A percentile compares a stretch with the other conserved stretches of the same genome.
Evolutionary conservation across 23 red algal species (phyloP).

Genomic region (Gracilaria gracilis): DNA sequence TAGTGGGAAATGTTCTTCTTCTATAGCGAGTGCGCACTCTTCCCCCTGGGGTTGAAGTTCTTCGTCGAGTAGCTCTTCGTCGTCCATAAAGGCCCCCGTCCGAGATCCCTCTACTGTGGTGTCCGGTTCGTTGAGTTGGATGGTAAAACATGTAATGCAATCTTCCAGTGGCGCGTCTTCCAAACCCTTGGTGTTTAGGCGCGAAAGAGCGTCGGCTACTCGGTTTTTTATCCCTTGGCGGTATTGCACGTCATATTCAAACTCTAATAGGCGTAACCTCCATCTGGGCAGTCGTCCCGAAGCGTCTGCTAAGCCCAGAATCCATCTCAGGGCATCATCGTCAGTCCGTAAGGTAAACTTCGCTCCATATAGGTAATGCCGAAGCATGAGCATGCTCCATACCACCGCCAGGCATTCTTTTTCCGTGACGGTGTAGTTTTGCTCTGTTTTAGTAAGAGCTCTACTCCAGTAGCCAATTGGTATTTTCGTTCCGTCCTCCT

Average conservation of each 20-base stretch:
- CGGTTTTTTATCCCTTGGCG: neutral
- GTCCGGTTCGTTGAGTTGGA: no score
- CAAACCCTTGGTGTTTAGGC: neutral
- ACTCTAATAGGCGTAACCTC: neutral
- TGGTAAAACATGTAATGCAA: neutral
- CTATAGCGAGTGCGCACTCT: no score
- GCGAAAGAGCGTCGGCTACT: neutral
- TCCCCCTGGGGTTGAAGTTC: no score
- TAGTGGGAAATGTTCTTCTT: neutral
- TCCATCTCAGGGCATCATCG: constrained; percentile 7
- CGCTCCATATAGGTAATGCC: neutral
- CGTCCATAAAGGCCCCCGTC: no score
- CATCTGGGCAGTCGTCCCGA: neutral
- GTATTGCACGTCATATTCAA: constrained; percentile 17
- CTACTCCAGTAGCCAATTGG: constrained; percentile 43
- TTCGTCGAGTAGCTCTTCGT: no score
- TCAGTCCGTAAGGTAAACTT: constrained; percentile 10
- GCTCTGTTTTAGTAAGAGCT: neutral
- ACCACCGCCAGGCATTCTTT: no score
- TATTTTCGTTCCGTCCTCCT: neutral
- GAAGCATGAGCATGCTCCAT: no score
- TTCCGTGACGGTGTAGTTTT: neutral
- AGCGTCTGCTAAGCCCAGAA: neutral
- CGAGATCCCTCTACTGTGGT: neutral
- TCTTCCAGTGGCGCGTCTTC: neutral